Base-by-base conservation (phyloP, 805 yeast genomes). In the Candida ponderosae region DNA sequence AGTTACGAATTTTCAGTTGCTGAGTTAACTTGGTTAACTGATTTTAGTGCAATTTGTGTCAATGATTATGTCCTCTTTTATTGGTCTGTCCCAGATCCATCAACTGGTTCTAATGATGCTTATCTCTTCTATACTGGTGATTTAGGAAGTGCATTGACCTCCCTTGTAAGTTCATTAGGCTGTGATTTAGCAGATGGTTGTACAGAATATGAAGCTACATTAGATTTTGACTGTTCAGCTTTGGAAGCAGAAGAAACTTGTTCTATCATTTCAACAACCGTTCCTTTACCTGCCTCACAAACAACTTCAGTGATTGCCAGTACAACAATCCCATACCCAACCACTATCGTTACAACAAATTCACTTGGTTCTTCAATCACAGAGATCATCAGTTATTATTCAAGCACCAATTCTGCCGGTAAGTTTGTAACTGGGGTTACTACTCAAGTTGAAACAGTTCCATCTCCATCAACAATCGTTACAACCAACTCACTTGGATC, bases 371-470 rank as follows among this genome's bases (percentile, higher is more conserved):
- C 26, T 26, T 17, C 29, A 27, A 4, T 24, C 34, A 14, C 27
- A 44, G n/a, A 14, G 15, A 54, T 35, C 19, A 56, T 59, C 4
- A 34, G 45, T 20, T 66, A 51, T 77, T 81, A 76, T 16, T 35
- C 48, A 41, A 63, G 56, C 11, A 74, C 63, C 43, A 62, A 68
- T 10, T 37, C 29, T 3, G 35, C 37, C 20, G 33, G 18, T 28
- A 29, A 18, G n/a, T 29, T 33, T 17, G 30, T 23, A 20, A 45
- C 34, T 48, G 40, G 38, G 18, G 35, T 39, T 16, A 44, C 46
- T 10, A 54, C 29, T 33, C 54, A 57, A 15, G 40, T 40, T 28
- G 50, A 44, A 9, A 51, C 40, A 9, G 44, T 39, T 0, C 46
- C 39, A 7, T 53, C 37, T 23, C 55, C 55, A 36, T 44, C 42